Conservation (phyloP, 768 basidiomycete genomes). For the Psilocybe azurescens region DNA sequence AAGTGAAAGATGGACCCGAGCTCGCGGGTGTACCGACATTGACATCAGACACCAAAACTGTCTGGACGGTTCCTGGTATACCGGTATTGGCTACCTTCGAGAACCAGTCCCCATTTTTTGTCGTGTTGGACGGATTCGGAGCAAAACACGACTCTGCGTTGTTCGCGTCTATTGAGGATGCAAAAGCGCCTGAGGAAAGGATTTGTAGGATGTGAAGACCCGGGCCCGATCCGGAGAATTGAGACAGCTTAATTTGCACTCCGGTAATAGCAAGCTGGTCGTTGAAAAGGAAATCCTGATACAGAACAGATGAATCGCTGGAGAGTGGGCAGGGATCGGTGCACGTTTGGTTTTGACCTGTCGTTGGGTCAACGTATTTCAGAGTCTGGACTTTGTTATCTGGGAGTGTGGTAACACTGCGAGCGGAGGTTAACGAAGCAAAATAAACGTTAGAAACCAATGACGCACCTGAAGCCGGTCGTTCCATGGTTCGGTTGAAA, state of each 20-base stretch:
- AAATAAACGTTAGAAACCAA: slow-evolving; percentile 9
- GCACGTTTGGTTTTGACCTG: slow-evolving; percentile 80
- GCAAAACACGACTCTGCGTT: slow-evolving; percentile 81
- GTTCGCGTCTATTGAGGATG: slow-evolving; percentile 65
- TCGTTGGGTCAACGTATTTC: slow-evolving; percentile 77
- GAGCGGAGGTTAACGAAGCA: slow-evolving; percentile 18
- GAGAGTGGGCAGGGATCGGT: slow-evolving; percentile 79
- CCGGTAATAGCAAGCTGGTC: slow-evolving; percentile 76
- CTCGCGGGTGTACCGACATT: slow-evolving; percentile 64
- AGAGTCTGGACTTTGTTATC: slow-evolving; percentile 84
- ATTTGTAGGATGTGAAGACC: slow-evolving; percentile 93
- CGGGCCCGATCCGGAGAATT: slow-evolving; percentile 74
- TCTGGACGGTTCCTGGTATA: slow-evolving; percentile 82
- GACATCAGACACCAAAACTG: slow-evolving; percentile 72
- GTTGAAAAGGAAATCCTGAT: slow-evolving; percentile 93
- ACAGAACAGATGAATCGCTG: slow-evolving; percentile 75
- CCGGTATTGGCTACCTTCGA: slow-evolving; percentile 65
- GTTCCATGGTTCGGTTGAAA: slow-evolving; percentile 83
- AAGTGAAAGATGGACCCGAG: slow-evolving; percentile 81
- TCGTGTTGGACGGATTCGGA: slow-evolving; percentile 71
- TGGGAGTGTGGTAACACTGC: slow-evolving; percentile 85
- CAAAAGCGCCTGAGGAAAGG: slow-evolving; percentile 91
- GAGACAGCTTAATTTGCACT: slow-evolving; percentile 81
- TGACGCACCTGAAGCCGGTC: slow-evolving; percentile 80
- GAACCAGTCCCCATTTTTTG: slow-evolving; percentile 74